Evolutionary conservation across 2,329 filamentous ascomycete species (phyloP), one percentile per base, ranked within the genome.

Genomic region (Diaporthe vexans): DNA sequence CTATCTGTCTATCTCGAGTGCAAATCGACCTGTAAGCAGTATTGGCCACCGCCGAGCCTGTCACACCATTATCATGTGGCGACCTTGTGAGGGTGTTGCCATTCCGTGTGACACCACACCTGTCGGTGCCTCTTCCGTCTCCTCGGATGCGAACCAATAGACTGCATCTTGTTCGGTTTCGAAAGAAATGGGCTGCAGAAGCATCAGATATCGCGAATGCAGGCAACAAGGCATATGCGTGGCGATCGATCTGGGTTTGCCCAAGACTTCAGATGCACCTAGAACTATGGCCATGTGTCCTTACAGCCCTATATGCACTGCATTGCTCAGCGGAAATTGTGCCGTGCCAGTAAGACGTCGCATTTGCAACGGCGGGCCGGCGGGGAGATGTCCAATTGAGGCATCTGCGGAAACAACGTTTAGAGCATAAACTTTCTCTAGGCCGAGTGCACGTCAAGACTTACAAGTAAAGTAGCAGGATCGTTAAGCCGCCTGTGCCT

Each of bases 1-100:
- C 11, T 67, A 51, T 67, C n/a, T 40, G 24, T 68, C 10, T 40
- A 68, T 54, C 63, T 19, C 0, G 63, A 37, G 63, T 13, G 46
- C 33, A 40, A 40, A 54, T 68, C 21, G 48, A 68, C 46, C n/a
- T 54, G 61, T 54, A 54, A 68, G 48, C 46, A 40, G 33, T 7
- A 21, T 68, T 68, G 63, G 63, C 48, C 63, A 68, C 63, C 33
- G 48, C 63, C 63, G 63, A 68, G 48, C 63, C n/a, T 29, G 33
- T 40, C 63, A 68, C 29, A 54, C 63, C 48, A 54, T 68, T 17
- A 68, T 54, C 63, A 67, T 40, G 63, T 68, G 63, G 48, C 48
- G 21, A 67, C 8, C 33, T 33, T 21, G 48, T 54, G 33, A 35
- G 21, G 15, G 33, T 68, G 48, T 19, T 68, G 46, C 48, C 33